Evolutionary conservation across 139 green algal species (phyloP).

Genomic region (Bryopsis sp.): DNA sequence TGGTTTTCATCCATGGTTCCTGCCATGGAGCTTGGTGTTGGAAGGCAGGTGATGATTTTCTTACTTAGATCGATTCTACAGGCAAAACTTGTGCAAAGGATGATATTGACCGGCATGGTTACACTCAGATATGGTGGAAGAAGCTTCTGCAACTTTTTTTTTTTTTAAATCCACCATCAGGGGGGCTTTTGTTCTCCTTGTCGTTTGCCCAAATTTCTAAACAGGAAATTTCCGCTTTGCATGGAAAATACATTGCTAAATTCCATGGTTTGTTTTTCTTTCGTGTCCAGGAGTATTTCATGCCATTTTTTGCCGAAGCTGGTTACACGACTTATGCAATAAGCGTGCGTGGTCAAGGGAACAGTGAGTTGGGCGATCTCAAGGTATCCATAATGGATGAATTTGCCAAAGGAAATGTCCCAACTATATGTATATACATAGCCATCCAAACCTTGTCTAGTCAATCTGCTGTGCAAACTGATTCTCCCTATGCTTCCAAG

Average conservation of each 20-base stretch:
- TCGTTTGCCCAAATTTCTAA: too few species aligned
- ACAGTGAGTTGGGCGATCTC: conserved; percentile 22
- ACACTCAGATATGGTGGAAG: background rate
- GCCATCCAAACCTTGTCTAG: too few species aligned
- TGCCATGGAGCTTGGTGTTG: conserved; percentile 90
- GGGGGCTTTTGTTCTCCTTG: too few species aligned
- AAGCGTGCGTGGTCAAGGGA: conserved; percentile 58
- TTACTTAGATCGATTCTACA: background rate
- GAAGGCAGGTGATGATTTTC: conserved; percentile 24
- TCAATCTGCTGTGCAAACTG: too few species aligned
- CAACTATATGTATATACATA: too few species aligned
- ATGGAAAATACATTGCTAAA: too few species aligned
- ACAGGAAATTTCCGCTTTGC: too few species aligned
- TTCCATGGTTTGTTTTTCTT: too few species aligned
- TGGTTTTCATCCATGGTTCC: conserved; percentile 83
- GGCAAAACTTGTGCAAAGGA: background rate
- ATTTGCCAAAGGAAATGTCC: too few species aligned
- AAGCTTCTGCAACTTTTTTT: background rate
- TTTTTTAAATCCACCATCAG: too few species aligned
- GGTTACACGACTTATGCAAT: conserved; percentile 63
- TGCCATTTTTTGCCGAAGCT: conserved; percentile 60
- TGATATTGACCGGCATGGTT: background rate
- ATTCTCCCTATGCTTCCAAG: too few species aligned
- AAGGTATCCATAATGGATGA: too few species aligned
- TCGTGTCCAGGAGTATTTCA: conserved; percentile 58